Base-by-base conservation (phyloP, 2,329 filamentous ascomycete genomes). In the Trichophyton schoenleinii region DNA sequence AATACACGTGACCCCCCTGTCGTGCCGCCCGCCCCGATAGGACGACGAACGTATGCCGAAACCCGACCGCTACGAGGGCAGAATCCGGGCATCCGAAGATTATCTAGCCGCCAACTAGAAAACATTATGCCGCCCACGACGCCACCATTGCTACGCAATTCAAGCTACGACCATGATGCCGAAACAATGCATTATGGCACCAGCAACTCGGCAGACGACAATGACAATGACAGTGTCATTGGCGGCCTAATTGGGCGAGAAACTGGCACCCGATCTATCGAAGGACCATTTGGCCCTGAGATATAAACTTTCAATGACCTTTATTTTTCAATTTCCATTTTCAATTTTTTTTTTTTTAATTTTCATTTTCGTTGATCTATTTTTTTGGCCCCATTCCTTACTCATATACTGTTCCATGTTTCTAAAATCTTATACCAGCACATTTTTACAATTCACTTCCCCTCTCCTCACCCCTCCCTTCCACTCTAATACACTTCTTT, bases 151-250 rank as follows among this genome's bases (percentile, higher is more conserved):
- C 75, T 85, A 67, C 74, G 80, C 42, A 78, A 78, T 66, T 78
- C 78, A 55, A 80, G 75, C 66, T 85, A 85, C 64, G 83, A 86
- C 66, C 78, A 78, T 64, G 83, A 85, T 66, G 83, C 83, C 0
- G 81, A 83, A 66, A 77, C 74, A 4, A 69, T 75, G 42, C 75
- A 72, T 57, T 79, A 78, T 61, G 76, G 75, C 44, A 74, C 78
- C 46, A 73, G 73, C 52, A 75, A 74, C 20, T 78, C 78, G 59
- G 77, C 77, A 44, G 80, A 81, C 62, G 80, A 82, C 62, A 73
- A 77, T 31, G 74, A 74, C 48, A 79, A 77, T 65, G 74, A 74
- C 48, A 79, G 78, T 65, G 77, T 75, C 3, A 72, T 77, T 25
- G 53, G 61, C 42, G 55, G 61, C 8, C 59, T 64, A 20, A 41